Evolutionary conservation across 371 early-diverging fungal species (phyloP).

Genomic region (Actinomortierella wolfii): DNA sequence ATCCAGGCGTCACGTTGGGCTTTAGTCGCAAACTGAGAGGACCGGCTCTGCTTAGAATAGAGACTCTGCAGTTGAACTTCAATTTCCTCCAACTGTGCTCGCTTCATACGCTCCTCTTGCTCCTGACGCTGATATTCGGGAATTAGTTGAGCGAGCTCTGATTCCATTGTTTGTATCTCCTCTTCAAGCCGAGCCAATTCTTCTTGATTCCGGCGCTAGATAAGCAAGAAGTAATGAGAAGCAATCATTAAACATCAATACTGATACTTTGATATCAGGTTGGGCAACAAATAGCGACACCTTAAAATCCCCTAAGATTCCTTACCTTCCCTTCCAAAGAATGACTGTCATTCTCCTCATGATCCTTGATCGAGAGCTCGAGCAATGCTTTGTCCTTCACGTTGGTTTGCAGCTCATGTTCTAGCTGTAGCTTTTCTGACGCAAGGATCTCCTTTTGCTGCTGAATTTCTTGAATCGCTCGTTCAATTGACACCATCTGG

Average conservation of each 20-base stretch:
- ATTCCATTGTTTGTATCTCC: constrained; percentile 64
- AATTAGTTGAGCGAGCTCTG: constrained; percentile 52
- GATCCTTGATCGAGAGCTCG: constrained; percentile 59
- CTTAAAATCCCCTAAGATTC: neutral
- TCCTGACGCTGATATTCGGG: constrained; percentile 61
- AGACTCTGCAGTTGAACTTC: constrained; percentile 64
- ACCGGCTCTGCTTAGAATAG: constrained; percentile 84
- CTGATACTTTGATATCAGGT: neutral
- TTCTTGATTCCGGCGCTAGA: constrained; percentile 40
- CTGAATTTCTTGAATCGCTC: constrained; percentile 48
- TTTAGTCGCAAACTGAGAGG: constrained; percentile 71
- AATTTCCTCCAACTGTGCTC: constrained; percentile 50
- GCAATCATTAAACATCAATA: neutral
- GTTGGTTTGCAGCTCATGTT: constrained; percentile 57
- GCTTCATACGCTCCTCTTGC: constrained; percentile 49
- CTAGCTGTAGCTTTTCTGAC: constrained; percentile 61
- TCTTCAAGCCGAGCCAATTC: constrained; percentile 55
- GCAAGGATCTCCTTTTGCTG: constrained; percentile 54
- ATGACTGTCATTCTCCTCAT: constrained; percentile 55
- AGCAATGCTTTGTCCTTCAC: constrained; percentile 62
- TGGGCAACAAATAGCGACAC: neutral
- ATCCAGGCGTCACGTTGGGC: constrained; percentile 81
- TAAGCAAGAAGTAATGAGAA: neutral
- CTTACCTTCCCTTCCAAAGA: constrained; percentile 36
- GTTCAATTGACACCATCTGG: constrained; percentile 42